phyloP scores from a whole-genome alignment of 257 asterid genomes.

The Linaria vulgaris region DNA sequence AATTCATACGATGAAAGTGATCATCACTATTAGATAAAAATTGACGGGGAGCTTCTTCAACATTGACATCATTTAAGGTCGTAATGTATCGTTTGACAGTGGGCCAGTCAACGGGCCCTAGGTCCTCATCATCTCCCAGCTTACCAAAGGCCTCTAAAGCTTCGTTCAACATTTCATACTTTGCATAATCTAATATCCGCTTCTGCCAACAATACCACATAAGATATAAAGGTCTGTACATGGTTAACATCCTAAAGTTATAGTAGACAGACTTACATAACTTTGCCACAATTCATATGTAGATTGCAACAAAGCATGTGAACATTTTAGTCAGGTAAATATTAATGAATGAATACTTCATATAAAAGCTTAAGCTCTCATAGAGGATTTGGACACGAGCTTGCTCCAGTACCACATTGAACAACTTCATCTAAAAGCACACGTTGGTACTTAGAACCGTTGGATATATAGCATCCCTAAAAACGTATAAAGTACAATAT shows the following conservation, averaged over 20 bases:
- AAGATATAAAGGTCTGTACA: conserved; percentile 15
- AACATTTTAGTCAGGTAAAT: conserved; percentile 1
- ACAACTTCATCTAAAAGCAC: no score
- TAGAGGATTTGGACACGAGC: no score
- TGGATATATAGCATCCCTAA: no score
- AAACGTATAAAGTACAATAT: neutral
- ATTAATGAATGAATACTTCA: no score
- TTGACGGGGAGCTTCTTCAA: conserved; percentile 69
- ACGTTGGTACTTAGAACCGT: no score
- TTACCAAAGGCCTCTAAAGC: conserved; percentile 86
- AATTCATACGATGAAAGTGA: conserved; percentile 50
- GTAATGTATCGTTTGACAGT: conserved; percentile 73
- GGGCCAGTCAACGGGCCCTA: conserved; percentile 96
- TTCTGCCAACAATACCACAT: conserved; percentile 42
- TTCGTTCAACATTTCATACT: conserved; percentile 91
- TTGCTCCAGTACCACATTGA: no score
- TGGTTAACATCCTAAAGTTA: neutral
- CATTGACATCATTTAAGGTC: conserved; percentile 64
- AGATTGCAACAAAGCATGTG: neutral
- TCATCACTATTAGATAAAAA: conserved; percentile 45
- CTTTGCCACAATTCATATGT: neutral
- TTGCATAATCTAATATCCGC: conserved; percentile 74
- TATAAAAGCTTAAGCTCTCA: no score
- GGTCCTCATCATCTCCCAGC: conserved; percentile 95
- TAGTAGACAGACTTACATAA: conserved; percentile 14